A percentile compares a stretch with the other conserved stretches of the same genome.
Evolutionary conservation across 2,329 filamentous ascomycete species (phyloP).

Genomic region (Colletotrichum caudatum): DNA sequence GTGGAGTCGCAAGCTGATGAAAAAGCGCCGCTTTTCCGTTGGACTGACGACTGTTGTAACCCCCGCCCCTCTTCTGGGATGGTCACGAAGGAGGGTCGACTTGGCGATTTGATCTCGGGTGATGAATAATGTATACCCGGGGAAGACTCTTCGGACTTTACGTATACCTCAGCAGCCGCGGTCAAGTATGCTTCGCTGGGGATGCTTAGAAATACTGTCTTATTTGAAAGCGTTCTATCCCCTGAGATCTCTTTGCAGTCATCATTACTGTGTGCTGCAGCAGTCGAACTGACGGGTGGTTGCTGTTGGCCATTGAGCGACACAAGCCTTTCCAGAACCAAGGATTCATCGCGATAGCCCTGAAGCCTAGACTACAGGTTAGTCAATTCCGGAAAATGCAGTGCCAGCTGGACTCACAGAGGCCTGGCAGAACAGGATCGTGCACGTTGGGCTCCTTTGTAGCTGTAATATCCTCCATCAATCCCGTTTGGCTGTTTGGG

Average conservation of each 20-base stretch:
- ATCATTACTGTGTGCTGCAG: neutral
- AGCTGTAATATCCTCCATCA: neutral
- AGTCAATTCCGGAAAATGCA: neutral
- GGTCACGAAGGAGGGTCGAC: too few relatives aligned
- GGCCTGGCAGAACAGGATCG: neutral
- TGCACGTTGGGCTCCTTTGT: neutral
- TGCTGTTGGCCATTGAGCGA: neutral
- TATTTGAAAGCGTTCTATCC: neutral
- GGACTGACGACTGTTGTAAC: neutral
- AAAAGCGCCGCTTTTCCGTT: neutral
- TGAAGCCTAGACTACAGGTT: neutral
- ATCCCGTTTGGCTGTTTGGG: neutral
- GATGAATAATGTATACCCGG: neutral
- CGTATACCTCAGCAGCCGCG: neutral
- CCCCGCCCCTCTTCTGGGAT: too few relatives aligned
- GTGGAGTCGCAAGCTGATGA: neutral
- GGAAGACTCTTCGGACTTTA: constrained; percentile 4
- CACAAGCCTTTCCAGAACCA: neutral
- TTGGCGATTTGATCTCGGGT: neutral
- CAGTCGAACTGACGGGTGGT: neutral
- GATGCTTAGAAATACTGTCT: too few relatives aligned
- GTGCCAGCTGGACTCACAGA: neutral
- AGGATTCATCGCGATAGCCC: neutral
- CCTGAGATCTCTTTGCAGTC: neutral
- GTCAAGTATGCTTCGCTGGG: neutral